These are phyloP conservation scores for Cytospora mali DNA, from an alignment of 2,329 filamentous ascomycete species.

Conservation along the genomic window DNA sequence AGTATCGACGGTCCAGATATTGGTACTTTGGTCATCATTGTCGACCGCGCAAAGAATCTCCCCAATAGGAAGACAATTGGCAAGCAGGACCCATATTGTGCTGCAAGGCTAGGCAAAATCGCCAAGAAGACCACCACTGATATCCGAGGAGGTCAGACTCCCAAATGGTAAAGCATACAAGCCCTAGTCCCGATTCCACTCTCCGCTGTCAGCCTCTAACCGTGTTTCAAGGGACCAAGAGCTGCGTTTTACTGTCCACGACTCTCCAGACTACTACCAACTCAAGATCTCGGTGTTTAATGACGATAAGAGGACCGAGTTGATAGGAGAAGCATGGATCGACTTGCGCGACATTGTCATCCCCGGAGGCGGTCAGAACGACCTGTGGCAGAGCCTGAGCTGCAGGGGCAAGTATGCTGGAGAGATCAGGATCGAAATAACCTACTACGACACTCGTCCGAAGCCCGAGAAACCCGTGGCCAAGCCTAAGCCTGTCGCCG, in stretches of 20 bases:
- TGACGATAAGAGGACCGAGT: slow-evolving; percentile 95
- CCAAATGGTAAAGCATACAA: slow-evolving; percentile 77
- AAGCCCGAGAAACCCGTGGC: slow-evolving; percentile 72
- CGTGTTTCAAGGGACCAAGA: slow-evolving; percentile 85
- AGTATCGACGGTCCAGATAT: slow-evolving; percentile 90
- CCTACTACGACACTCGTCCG: slow-evolving; percentile 88
- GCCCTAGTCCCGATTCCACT: not conserved
- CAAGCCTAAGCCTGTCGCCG: slow-evolving; percentile 51
- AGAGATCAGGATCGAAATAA: slow-evolving; percentile 92
- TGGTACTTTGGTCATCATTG: slow-evolving; percentile 86
- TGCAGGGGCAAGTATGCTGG: slow-evolving; percentile 95
- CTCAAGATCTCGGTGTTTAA: slow-evolving; percentile 97
- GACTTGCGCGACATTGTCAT: slow-evolving; percentile 80
- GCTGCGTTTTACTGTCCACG: slow-evolving; percentile 92
- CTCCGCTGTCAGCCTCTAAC: not conserved
- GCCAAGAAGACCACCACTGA: slow-evolving; percentile 97
- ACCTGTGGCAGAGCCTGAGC: slow-evolving; percentile 85
- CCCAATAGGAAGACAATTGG: slow-evolving; percentile 97
- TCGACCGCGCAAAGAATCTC: slow-evolving; percentile 95
- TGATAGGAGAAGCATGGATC: slow-evolving; percentile 94
- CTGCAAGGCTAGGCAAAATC: slow-evolving; percentile 90
- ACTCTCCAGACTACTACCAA: slow-evolving; percentile 94
- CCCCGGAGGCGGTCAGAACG: slow-evolving; percentile 86
- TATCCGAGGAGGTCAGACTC: slow-evolving; percentile 91
- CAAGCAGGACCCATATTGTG: slow-evolving; percentile 98